Evolutionary conservation across 257 asterid species (phyloP).

Genomic region (Craterostigma plantagineum): DNA sequence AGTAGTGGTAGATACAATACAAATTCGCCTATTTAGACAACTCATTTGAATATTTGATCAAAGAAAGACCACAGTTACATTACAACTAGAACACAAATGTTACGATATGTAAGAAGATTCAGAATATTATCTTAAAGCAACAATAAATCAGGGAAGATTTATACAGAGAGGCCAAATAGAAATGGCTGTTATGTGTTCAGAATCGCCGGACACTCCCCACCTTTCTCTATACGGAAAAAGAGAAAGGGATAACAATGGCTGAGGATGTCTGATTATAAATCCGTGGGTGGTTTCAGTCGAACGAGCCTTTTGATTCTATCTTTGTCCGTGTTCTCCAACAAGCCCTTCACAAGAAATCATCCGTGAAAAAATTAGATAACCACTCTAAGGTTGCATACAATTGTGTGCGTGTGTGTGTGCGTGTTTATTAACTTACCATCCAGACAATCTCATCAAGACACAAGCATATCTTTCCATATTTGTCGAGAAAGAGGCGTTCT

Average conservation of each 20-base stretch:
- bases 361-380: neutral
- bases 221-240: no score
- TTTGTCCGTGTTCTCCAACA: constrained; percentile 49
- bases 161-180: no score
- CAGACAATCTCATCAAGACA: constrained; percentile 95
- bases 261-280: constrained; percentile 12
- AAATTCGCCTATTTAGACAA: no score
- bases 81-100: no score
- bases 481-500: constrained; percentile 85
- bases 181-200: no score
- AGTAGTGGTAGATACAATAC: no score
- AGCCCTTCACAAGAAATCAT: constrained; percentile 18
- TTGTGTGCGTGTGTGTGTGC: neutral
- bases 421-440: constrained; percentile 41
- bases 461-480: constrained; percentile 89
- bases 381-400: neutral
- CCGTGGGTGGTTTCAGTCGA: constrained; percentile 30
- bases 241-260: neutral
- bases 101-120: no score
- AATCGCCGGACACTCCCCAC: no score
- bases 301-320: constrained; percentile 42
- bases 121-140: no score
- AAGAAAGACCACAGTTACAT: no score
- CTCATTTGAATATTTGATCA: no score
- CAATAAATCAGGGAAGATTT: no score